phyloP scores from a whole-genome alignment of 768 basidiomycete species.

The Agrocybe pediades region DNA sequence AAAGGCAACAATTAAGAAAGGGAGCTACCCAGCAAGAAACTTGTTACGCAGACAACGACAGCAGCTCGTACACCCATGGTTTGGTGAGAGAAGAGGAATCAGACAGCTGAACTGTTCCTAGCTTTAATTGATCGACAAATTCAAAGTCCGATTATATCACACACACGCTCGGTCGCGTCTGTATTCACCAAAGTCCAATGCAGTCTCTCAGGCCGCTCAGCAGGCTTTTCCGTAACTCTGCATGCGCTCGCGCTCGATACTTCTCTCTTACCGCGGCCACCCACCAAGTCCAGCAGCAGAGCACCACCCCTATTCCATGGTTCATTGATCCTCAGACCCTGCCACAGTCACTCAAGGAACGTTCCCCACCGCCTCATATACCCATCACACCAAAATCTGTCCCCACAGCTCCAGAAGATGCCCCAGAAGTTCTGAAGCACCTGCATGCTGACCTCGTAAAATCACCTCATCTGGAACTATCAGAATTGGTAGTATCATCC shows the following conservation, averaged over 20 bases:
- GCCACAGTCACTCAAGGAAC: constrained; percentile 24
- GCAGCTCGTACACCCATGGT: constrained; percentile 73
- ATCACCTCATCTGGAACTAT: constrained; percentile 72
- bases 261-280: constrained; percentile 3
- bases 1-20: constrained; percentile 3
- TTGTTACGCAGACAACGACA: constrained; percentile 75
- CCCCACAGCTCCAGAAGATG: constrained; percentile 49
- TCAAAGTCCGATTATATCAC: constrained; percentile 24
- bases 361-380: constrained; percentile 26
- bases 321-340: constrained; percentile 55
- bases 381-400: constrained; percentile 18
- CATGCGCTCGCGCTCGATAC: neutral
- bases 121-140: constrained; percentile 8
- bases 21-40: constrained; percentile 73
- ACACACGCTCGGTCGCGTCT: neutral
- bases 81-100: constrained; percentile 5
- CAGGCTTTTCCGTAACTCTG: constrained; percentile 7
- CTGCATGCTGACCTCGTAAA: constrained; percentile 57
- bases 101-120: constrained; percentile 3
- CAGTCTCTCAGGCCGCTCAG: constrained; percentile 10
- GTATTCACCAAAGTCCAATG: constrained; percentile 3
- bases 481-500: constrained; percentile 53
- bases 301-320: constrained; percentile 35
- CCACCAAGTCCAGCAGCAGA: neutral
- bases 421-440: constrained; percentile 51